Evolutionary conservation across 2,329 filamentous ascomycete genomes (phyloP).

Genomic region (Penicillium oxalicum): DNA sequence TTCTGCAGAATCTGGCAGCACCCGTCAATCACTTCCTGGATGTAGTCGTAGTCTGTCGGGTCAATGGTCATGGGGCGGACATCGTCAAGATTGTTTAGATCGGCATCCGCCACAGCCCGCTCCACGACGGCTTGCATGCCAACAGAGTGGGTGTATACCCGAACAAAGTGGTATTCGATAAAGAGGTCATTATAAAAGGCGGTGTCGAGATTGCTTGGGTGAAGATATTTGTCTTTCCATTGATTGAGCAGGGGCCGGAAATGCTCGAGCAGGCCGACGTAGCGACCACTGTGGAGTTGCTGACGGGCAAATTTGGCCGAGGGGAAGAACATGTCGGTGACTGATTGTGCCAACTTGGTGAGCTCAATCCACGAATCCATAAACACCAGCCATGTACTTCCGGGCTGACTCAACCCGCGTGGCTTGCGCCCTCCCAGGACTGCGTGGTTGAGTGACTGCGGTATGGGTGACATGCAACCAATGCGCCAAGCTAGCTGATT

Average conservation of each 20-base stretch:
- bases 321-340: constrained; percentile 50
- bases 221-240: constrained; percentile 34
- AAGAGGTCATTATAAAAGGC: constrained; percentile 46
- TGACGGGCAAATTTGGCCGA: constrained; percentile 32
- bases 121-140: constrained; percentile 55
- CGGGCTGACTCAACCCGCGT: constrained; percentile 34
- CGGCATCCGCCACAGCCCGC: constrained; percentile 40
- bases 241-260: constrained; percentile 34
- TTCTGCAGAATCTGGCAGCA: constrained; percentile 49
- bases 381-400: constrained; percentile 47
- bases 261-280: constrained; percentile 45
- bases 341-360: constrained; percentile 46
- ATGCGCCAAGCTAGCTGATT: constrained; percentile 49
- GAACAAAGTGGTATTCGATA: constrained; percentile 49
- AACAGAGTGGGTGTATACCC: constrained; percentile 42
- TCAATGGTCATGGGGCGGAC: constrained; percentile 42
- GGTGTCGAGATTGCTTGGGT: constrained; percentile 26
- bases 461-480: constrained; percentile 48
- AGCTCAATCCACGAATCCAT: constrained; percentile 50
- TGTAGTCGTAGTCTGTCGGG: constrained; percentile 49
- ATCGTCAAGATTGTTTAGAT: constrained; percentile 28
- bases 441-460: constrained; percentile 37
- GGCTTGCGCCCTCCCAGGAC: constrained; percentile 27
- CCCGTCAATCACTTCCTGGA: constrained; percentile 51
- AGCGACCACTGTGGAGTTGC: constrained; percentile 42